Evolutionary conservation across 2,329 filamentous ascomycete genomes (phyloP).

Genomic region (Fusarium tanahbumbuense): DNA sequence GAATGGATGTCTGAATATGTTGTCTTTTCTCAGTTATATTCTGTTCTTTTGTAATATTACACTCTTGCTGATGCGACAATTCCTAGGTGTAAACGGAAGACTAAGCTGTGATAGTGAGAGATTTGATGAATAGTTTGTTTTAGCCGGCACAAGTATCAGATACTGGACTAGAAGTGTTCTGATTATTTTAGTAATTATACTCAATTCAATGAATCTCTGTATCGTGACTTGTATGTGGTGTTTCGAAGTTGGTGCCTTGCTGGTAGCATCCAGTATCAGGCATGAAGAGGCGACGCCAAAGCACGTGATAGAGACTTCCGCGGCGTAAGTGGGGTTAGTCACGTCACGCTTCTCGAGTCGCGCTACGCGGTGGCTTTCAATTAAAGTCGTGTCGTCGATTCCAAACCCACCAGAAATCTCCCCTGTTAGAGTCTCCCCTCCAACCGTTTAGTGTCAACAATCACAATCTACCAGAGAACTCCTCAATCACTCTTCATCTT

Average conservation of each 20-base stretch:
- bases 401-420: slow-evolving; percentile 29
- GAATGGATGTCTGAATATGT: slow-evolving; percentile 49
- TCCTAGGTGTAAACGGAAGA: slow-evolving; percentile 1
- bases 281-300: slow-evolving; percentile 30
- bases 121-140: neutral
- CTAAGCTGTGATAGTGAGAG: neutral
- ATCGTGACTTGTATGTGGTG: neutral
- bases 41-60: neutral
- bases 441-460: slow-evolving; percentile 38
- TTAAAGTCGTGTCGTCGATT: slow-evolving; percentile 48
- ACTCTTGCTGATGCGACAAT: slow-evolving; percentile 11
- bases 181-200: too few relatives aligned
- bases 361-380: slow-evolving; percentile 47
- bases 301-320: slow-evolving; percentile 46
- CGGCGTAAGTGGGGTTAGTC: slow-evolving; percentile 47
- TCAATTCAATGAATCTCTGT: neutral
- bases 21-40: neutral
- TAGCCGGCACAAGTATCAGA: too few relatives aligned
- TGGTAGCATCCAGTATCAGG: neutral
- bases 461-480: slow-evolving; percentile 15
- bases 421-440: slow-evolving; percentile 27
- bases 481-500: slow-evolving; percentile 9
- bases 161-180: neutral
- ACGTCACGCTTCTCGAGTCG: slow-evolving; percentile 53
- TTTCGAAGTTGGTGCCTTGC: neutral